A percentile compares a stretch with the other conserved stretches of the same genome.
Evolutionary conservation across 331 rosid genomes (phyloP).

Genomic region (Stylosanthes scabra): DNA sequence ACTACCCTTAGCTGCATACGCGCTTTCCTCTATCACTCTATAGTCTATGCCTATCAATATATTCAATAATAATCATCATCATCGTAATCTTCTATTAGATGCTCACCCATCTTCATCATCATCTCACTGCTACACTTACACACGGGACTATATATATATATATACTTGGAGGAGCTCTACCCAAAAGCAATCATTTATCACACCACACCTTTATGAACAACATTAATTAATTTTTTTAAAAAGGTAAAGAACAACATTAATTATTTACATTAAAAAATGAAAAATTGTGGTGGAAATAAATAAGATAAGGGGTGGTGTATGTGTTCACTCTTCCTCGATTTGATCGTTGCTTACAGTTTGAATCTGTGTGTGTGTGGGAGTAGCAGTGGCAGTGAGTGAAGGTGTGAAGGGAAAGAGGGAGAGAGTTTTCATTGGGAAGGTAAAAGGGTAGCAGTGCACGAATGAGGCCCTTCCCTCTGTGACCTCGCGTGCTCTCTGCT

Average conservation of each 20-base stretch:
- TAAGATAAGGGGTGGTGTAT: no score
- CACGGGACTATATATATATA: no score
- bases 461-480: neutral
- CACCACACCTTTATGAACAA: no score
- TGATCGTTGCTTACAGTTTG: conserved; percentile 53
- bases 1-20: conserved; percentile 25
- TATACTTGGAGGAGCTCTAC: no score
- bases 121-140: no score
- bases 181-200: no score
- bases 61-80: neutral
- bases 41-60: no score
- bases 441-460: conserved; percentile 44
- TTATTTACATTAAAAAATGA: no score
- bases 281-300: no score
- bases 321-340: conserved; percentile 58
- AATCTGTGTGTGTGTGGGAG: conserved; percentile 22
- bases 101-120: no score
- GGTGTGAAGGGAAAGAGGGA: conserved; percentile 63
- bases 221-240: neutral
- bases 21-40: conserved; percentile 48
- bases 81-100: no score
- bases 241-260: no score
- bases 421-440: conserved; percentile 95
- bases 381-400: conserved; percentile 53
- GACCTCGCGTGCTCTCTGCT: conserved; percentile 35